Evolutionary conservation across 179 eudicot species (phyloP).

Genomic region (Silene noctiflora): DNA sequence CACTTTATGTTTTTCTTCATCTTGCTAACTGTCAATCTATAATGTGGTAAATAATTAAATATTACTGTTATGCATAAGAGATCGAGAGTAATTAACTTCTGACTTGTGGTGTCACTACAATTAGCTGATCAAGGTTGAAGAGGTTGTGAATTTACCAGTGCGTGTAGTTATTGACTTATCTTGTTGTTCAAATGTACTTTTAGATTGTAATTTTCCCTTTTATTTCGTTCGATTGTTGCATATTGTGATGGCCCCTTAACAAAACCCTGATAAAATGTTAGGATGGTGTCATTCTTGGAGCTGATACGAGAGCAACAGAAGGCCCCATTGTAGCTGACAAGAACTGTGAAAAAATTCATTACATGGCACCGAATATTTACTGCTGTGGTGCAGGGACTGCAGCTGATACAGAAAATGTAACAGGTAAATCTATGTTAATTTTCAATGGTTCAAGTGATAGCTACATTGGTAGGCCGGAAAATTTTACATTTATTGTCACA

Average conservation of each 20-base stretch:
- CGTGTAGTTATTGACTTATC: neutral
- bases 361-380: conserved; percentile 95
- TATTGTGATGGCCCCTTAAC: neutral
- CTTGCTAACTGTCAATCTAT: neutral
- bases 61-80: neutral
- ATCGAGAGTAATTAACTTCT: neutral
- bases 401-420: conserved; percentile 96
- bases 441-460: neutral
- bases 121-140: neutral
- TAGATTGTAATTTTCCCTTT: neutral
- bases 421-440: conserved; percentile 43
- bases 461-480: neutral
- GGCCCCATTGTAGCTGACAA: conserved; percentile 96
- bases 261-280: conserved; percentile 20
- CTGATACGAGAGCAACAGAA: conserved; percentile 96
- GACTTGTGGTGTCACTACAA: neutral
- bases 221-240: neutral
- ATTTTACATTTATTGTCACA: too few relatives aligned
- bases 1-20: neutral
- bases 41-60: neutral
- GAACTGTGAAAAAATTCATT: conserved; percentile 96
- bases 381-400: conserved; percentile 99
- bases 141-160: neutral
- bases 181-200: neutral
- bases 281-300: conserved; percentile 99